These are phyloP conservation scores for Penicillium antarcticum DNA, from an alignment of 495 filamentous ascomycete species.

Conservation along the genomic window DNA sequence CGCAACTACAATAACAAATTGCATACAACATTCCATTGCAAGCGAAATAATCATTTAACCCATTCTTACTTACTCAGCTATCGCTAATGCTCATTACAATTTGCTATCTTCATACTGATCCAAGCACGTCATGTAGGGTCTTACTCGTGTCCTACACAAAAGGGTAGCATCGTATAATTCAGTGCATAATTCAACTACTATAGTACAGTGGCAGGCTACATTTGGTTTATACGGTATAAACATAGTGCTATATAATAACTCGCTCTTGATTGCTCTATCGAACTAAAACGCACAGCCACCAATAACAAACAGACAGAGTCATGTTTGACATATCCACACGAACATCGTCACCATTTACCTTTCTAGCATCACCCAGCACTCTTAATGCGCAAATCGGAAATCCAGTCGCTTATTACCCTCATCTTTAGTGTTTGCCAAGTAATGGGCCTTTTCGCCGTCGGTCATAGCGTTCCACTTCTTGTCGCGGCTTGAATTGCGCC, in stretches of 20 bases:
- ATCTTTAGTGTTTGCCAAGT: constrained; percentile 35
- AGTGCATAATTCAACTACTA: no score
- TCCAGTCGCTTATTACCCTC: constrained; percentile 39
- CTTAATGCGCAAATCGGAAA: constrained; percentile 30
- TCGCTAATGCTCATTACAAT: not conserved
- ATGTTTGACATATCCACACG: not conserved
- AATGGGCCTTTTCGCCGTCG: constrained; percentile 22
- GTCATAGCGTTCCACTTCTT: constrained; percentile 29
- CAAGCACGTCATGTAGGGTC: constrained; percentile 1
- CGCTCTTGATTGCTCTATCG: no score
- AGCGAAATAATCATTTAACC: not conserved
- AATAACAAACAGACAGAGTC: not conserved
- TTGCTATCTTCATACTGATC: not conserved
- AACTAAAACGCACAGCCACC: not conserved
- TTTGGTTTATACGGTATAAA: no score
- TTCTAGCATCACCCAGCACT: no score
- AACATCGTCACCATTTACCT: no score
- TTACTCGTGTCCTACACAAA: not conserved
- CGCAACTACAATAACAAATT: constrained; percentile 1
- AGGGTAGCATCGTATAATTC: no score
- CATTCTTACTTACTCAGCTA: no score
- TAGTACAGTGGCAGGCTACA: no score
- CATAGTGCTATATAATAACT: no score
- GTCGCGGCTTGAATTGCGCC: constrained; percentile 30
- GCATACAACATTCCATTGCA: not conserved